A percentile compares a stretch with the other conserved stretches of the same genome.
Conservation (phyloP, 2,329 filamentous ascomycete genomes). For the Cucurbitaria berberidis region DNA sequence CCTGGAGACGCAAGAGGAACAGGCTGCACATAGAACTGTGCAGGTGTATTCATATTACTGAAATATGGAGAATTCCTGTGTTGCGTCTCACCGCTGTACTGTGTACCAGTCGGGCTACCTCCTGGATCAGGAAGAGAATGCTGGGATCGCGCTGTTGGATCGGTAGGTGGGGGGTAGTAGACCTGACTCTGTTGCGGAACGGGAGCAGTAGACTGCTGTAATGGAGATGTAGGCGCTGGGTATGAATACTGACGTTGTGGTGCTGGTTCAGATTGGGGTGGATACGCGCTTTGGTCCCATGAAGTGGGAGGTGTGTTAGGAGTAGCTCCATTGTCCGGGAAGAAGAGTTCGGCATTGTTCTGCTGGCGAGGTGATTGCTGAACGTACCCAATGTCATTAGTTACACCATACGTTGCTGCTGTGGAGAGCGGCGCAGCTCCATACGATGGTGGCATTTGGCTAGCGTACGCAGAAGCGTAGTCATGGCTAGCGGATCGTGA, state of each 20-base stretch:
- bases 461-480: slow-evolving; percentile 21
- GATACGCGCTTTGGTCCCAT: slow-evolving; percentile 30
- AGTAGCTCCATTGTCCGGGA: slow-evolving; percentile 12
- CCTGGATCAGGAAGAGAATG: slow-evolving; percentile 20
- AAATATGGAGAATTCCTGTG: slow-evolving; percentile 6
- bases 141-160: slow-evolving; percentile 20
- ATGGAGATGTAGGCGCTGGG: slow-evolving; percentile 28
- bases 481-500: slow-evolving; percentile 29
- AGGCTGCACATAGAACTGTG: slow-evolving; percentile 45
- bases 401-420: slow-evolving; percentile 13
- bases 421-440: slow-evolving; percentile 2
- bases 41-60: slow-evolving; percentile 39
- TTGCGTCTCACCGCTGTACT: slow-evolving; percentile 21
- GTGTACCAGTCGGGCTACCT: slow-evolving; percentile 19
- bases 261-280: slow-evolving; percentile 19
- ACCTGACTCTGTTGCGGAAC: slow-evolving; percentile 26
- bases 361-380: slow-evolving; percentile 19
- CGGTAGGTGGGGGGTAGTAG: slow-evolving; percentile 39
- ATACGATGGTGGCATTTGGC: slow-evolving; percentile 26
- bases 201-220: slow-evolving; percentile 12
- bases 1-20: slow-evolving; percentile 8
- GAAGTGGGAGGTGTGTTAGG: slow-evolving; percentile 22
- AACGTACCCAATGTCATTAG: slow-evolving; percentile 14
- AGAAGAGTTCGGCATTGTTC: slow-evolving; percentile 17
- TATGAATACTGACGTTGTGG: slow-evolving; percentile 33